Percentiles rank a stretch among this genome's conserved stretches.
These are phyloP conservation scores for Miscanthus lutarioriparius DNA, from an alignment of 176 grass and related monocot genomes.

Conservation along the genomic window DNA sequence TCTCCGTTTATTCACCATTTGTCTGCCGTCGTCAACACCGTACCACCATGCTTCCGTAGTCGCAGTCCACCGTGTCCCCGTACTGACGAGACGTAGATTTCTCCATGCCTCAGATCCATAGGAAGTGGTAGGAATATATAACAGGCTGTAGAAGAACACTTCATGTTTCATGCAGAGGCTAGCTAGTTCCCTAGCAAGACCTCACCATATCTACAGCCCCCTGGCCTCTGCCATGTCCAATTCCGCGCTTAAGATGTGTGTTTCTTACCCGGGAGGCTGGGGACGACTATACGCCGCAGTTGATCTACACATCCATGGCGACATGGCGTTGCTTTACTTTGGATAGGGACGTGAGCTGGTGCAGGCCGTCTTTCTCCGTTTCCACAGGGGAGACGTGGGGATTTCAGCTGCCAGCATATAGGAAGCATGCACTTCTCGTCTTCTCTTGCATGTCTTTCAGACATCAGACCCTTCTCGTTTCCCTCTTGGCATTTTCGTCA, in stretches of 20 bases:
- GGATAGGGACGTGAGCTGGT: neutral
- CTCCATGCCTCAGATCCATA: neutral
- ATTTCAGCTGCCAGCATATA: neutral
- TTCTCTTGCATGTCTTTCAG: neutral
- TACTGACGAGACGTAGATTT: neutral
- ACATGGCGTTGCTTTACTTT: neutral
- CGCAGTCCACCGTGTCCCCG: neutral
- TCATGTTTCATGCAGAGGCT: neutral
- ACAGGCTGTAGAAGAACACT: neutral
- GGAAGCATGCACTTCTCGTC: neutral
- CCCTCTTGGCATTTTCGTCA: neutral
- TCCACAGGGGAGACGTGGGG: neutral
- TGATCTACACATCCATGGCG: neutral
- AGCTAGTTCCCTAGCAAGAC: neutral
- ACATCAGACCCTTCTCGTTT: neutral
- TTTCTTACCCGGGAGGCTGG: neutral
- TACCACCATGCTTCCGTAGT: neutral
- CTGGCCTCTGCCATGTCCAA: neutral
- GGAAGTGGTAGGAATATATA: neutral
- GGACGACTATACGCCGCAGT: neutral
- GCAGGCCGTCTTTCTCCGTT: neutral
- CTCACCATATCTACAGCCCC: neutral
- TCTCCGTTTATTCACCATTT: neutral
- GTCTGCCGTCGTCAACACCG: neutral
- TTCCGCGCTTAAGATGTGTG: neutral